Evolutionary conservation across 345 rosid species (phyloP).

Genomic region (Streptanthus diversifolius): DNA sequence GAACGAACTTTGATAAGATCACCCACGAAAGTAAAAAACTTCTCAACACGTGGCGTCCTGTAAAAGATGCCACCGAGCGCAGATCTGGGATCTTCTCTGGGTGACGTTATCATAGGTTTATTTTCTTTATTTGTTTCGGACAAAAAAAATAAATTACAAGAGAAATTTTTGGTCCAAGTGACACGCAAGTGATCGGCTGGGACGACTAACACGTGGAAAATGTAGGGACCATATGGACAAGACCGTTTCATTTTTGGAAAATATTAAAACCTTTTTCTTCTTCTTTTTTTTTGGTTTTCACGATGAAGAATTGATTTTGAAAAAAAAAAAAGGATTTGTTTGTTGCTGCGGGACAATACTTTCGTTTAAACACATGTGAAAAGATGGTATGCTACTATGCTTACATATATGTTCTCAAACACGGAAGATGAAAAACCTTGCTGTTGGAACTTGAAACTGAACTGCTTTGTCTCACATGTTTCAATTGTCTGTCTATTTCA

Average conservation of each 20-base stretch:
- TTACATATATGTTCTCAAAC: neutral
- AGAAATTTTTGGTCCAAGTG: constrained; percentile 33
- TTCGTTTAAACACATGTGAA: no score
- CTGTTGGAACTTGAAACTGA: neutral
- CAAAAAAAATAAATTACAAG: neutral
- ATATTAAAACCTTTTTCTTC: neutral
- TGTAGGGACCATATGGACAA: constrained; percentile 22
- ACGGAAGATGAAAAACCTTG: neutral
- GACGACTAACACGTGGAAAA: constrained; percentile 37
- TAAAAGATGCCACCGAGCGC: constrained; percentile 20
- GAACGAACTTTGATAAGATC: constrained; percentile 20
- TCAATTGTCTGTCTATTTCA: no score
- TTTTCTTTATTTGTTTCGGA: neutral
- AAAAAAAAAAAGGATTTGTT: neutral
- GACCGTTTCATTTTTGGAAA: neutral
- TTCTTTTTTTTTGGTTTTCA: neutral
- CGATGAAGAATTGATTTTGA: neutral
- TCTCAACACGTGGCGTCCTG: constrained; percentile 18
- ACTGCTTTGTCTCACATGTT: neutral
- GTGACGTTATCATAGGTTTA: constrained; percentile 28
- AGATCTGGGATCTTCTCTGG: constrained; percentile 21
- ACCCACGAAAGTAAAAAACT: neutral
- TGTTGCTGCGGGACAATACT: neutral
- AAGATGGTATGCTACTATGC: no score
- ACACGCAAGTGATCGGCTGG: constrained; percentile 42